Evolutionary conservation across 306 rosid genomes (phyloP).

Genomic region (Glycine tomentella): DNA sequence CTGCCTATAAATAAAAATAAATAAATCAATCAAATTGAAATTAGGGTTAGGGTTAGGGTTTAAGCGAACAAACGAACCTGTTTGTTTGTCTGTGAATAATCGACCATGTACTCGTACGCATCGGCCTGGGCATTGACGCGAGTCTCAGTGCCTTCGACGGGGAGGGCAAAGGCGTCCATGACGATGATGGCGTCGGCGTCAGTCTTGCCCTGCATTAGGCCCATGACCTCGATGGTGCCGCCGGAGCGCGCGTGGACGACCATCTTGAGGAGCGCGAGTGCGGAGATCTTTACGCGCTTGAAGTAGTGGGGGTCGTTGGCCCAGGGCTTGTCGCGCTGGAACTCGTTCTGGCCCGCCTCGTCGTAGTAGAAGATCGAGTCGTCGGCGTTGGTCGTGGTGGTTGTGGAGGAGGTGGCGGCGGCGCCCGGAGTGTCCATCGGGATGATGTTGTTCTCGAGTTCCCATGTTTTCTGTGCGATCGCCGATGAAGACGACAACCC

Average conservation of each 20-base stretch:
- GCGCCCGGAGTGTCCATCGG: conserved; percentile 73
- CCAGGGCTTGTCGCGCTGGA: conserved; percentile 94
- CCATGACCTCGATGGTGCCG: conserved; percentile 97
- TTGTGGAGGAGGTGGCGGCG: conserved; percentile 51
- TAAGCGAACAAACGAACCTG: conserved; percentile 58
- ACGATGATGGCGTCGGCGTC: conserved; percentile 91
- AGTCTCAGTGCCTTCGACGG: conserved; percentile 97
- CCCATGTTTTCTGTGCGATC: conserved; percentile 93
- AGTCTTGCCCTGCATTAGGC: conserved; percentile 97
- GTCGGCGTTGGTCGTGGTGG: conserved; percentile 62
- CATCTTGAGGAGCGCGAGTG: conserved; percentile 97
- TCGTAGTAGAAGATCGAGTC: conserved; percentile 96
- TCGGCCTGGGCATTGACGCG: conserved; percentile 99
- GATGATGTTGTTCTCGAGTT: conserved; percentile 85
- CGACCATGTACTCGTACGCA: conserved; percentile 97
- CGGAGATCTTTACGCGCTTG: conserved; percentile 98
- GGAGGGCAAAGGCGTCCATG: conserved; percentile 95
- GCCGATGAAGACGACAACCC: conserved; percentile 50
- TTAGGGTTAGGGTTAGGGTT: conserved; percentile 34
- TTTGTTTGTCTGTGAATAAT: conserved; percentile 90
- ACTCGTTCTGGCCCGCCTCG: conserved; percentile 71
- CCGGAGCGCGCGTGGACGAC: conserved; percentile 99
- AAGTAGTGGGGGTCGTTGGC: conserved; percentile 83
- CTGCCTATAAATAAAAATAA: conserved; percentile 58
- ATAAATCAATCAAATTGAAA: background rate